Evolutionary conservation across 1,284 basidiomycete species (phyloP).

Genomic region (Cutaneotrichosporon sp.): DNA sequence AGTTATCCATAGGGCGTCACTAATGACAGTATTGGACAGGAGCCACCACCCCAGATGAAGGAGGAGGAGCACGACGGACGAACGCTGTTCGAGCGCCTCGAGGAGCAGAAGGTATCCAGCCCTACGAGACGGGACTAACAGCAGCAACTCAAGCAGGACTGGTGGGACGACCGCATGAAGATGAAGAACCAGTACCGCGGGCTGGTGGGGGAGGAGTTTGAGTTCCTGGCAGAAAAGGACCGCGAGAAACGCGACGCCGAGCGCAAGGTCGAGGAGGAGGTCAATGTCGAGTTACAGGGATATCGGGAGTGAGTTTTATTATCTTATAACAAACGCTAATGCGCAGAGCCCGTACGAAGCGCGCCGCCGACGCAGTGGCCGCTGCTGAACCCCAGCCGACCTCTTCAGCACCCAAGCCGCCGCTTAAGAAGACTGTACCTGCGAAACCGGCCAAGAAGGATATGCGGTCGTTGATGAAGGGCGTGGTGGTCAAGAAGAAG

Average conservation of each 20-base stretch:
- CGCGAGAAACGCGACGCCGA: conserved; percentile 74
- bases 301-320: conserved; percentile 20
- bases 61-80: conserved; percentile 69
- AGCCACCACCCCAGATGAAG: conserved; percentile 70
- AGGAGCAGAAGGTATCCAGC: conserved; percentile 67
- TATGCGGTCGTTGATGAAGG: conserved; percentile 51
- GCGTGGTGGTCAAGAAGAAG: conserved; percentile 53
- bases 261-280: conserved; percentile 66
- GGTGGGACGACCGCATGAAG: conserved; percentile 91
- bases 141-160: conserved; percentile 78
- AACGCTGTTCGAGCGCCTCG: conserved; percentile 69
- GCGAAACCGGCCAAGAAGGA: conserved; percentile 45
- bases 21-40: conserved; percentile 68
- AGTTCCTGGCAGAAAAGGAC: conserved; percentile 78
- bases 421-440: conserved; percentile 24
- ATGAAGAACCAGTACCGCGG: conserved; percentile 90
- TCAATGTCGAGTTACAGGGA: conserved; percentile 61
- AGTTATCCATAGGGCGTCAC: conserved; percentile 22
- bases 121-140: conserved; percentile 38
- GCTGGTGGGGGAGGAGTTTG: conserved; percentile 82
- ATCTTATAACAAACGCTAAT: background rate
- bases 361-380: conserved; percentile 10
- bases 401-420: conserved; percentile 9
- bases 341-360: background rate
- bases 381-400: conserved; percentile 22